These are phyloP conservation scores for Boletus sensibilis DNA, from an alignment of 768 basidiomycete genomes.

Conservation along the genomic window DNA sequence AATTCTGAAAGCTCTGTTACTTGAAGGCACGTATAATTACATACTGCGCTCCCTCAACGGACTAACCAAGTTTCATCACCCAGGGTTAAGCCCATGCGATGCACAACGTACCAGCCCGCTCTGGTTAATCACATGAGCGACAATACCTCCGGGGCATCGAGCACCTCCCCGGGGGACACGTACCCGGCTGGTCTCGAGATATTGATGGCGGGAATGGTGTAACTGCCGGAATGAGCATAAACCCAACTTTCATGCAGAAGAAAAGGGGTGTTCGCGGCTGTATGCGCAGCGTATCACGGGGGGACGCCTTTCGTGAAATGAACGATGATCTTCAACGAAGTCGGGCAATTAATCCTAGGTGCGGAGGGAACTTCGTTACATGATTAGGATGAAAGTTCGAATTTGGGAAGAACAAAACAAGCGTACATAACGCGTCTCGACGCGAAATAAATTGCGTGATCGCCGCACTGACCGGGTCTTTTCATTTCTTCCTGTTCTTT, in stretches of 20 bases:
- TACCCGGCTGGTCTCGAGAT: not conserved
- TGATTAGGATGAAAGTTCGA: not conserved
- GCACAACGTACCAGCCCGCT: too few species aligned
- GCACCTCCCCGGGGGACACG: too few species aligned
- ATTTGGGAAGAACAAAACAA: conserved; percentile 20
- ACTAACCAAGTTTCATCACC: not conserved
- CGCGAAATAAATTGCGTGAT: conserved; percentile 17
- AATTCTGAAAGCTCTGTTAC: too few species aligned
- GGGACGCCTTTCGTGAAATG: too few species aligned
- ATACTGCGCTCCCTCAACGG: too few species aligned
- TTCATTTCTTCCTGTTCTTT: not conserved
- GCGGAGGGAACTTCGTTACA: too few species aligned
- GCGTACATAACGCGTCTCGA: conserved; percentile 30
- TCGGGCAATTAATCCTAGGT: too few species aligned
- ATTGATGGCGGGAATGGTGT: not conserved
- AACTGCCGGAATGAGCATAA: not conserved
- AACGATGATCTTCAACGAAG: too few species aligned
- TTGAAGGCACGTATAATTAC: too few species aligned
- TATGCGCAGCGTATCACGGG: not conserved
- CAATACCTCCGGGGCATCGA: not conserved
- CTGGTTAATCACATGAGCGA: not conserved
- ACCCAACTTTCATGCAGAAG: not conserved
- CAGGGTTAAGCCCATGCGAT: not conserved
- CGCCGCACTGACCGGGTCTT: too few species aligned
- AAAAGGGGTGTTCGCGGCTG: not conserved